Evolutionary conservation across 192 early-diverging fungal species (phyloP).

Genomic region (Allomyces macrogynus): DNA sequence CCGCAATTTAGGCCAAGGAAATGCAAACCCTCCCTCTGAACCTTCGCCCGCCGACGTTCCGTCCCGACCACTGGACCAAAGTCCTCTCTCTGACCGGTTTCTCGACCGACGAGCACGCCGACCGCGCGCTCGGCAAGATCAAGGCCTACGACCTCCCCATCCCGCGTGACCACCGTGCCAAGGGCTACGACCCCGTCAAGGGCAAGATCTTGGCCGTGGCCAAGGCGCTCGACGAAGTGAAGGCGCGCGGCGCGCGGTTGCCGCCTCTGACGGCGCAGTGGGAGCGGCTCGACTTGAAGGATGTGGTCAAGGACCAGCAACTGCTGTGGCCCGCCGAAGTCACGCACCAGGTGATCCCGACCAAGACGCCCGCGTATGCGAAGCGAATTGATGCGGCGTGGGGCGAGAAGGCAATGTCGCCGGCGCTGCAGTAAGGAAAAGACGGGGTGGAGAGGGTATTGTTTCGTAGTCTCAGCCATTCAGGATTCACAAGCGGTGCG

Average conservation of each 20-base stretch:
- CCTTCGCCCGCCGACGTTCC: background rate
- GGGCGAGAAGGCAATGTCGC: background rate
- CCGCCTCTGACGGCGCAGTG: background rate
- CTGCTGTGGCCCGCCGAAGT: background rate
- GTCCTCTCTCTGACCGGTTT: no score
- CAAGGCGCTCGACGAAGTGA: background rate
- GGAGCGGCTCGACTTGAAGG: background rate
- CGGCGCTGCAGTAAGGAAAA: no score
- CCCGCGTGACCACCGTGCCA: background rate
- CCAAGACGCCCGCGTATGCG: background rate
- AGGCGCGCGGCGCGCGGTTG: background rate
- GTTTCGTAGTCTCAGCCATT: no score
- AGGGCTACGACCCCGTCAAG: background rate
- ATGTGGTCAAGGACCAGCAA: background rate
- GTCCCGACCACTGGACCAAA: background rate
- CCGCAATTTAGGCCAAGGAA: background rate
- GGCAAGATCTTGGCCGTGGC: background rate
- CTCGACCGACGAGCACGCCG: no score
- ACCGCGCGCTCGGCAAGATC: no score
- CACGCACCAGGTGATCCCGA: background rate
- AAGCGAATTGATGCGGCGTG: background rate
- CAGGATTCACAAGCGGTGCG: no score
- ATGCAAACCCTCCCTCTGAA: background rate
- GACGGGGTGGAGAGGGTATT: no score
- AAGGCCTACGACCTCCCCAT: no score